Conservation (phyloP, 2,329 filamentous ascomycete genomes). For the Aspergillus ruber region DNA sequence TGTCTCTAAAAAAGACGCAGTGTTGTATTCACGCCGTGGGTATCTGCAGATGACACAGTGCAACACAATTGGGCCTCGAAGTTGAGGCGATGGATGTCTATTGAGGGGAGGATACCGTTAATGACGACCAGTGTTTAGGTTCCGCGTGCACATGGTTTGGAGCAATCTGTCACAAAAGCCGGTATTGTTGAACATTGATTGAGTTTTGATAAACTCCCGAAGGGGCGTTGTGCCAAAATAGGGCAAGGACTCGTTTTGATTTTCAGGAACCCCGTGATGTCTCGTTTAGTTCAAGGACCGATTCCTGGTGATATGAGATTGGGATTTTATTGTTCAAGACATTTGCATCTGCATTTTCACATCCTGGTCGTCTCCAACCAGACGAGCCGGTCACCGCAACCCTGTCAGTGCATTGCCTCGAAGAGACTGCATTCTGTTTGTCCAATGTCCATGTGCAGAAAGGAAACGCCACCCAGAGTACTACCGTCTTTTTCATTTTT, state of each 20-base stretch:
- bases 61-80: conserved; percentile 27
- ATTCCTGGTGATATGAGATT: conserved; percentile 13
- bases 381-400: conserved; percentile 17
- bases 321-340: conserved; percentile 16
- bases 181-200: background rate
- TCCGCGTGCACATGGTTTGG: background rate
- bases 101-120: background rate
- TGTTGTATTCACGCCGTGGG: conserved; percentile 17
- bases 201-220: background rate
- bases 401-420: conserved; percentile 11
- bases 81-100: conserved; percentile 8
- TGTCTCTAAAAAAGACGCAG: conserved; percentile 12
- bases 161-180: background rate
- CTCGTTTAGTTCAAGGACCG: conserved; percentile 5
- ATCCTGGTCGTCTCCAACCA: conserved; percentile 12
- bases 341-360: conserved; percentile 5
- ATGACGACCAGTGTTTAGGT: background rate
- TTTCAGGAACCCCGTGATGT: conserved; percentile 13
- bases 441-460: conserved; percentile 3
- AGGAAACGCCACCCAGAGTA: conserved; percentile 2
- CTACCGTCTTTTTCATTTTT: conserved; percentile 3
- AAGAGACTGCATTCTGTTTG: conserved; percentile 13
- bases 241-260: conserved; percentile 11
- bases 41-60: conserved; percentile 24
- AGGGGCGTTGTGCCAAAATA: conserved; percentile 7